A percentile compares a stretch with the other conserved stretches of the same genome.
phyloP scores from a whole-genome alignment of 768 basidiomycete genomes.

The Russula griseocarnosa region DNA sequence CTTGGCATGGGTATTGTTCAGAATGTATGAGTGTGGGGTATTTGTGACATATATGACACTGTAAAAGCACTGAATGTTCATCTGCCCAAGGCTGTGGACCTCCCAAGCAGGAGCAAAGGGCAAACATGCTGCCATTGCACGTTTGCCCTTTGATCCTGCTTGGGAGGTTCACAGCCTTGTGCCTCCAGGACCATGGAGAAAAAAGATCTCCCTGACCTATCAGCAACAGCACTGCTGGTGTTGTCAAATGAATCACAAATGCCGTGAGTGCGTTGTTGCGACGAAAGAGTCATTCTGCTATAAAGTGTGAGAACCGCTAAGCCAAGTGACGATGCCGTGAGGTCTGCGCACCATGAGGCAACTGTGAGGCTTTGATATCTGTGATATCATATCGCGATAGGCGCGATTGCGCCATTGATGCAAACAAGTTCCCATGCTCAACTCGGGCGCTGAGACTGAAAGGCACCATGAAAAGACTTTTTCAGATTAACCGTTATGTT shows the following conservation, averaged over 20 bases:
- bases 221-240: no score
- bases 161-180: no score
- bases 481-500: not conserved
- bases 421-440: conserved; percentile 9
- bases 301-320: not conserved
- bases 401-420: conserved; percentile 9
- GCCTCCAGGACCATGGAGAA: no score
- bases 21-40: not conserved
- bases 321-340: not conserved
- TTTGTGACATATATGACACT: not conserved
- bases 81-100: no score
- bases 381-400: not conserved
- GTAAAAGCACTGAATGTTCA: no score
- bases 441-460: not conserved
- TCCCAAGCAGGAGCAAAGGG: no score
- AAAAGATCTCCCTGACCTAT: no score
- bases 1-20: not conserved
- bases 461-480: not conserved
- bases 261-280: not conserved
- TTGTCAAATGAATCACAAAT: not conserved
- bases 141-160: no score
- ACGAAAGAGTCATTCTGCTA: not conserved
- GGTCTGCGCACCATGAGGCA: not conserved
- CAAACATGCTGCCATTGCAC: no score
- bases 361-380: not conserved